These are phyloP conservation scores for Ophiostoma quercus DNA, from an alignment of 2,329 filamentous ascomycete species.

Conservation along the genomic window DNA sequence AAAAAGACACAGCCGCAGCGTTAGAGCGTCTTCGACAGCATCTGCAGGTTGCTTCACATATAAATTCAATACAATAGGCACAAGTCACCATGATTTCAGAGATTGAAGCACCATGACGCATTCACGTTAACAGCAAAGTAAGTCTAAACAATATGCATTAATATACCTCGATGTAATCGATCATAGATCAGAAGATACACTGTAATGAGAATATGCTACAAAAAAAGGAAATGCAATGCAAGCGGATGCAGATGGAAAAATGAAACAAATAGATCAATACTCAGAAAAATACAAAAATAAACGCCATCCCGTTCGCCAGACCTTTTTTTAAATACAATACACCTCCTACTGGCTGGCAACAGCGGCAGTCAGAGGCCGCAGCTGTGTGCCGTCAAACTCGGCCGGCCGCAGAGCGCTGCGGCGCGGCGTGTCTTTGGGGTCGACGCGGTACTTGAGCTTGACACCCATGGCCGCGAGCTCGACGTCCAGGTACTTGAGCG, in stretches of 20 bases:
- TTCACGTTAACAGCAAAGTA: background rate
- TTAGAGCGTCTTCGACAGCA: background rate
- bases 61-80: background rate
- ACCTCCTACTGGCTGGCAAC: constrained; percentile 14
- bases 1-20: background rate
- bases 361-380: constrained; percentile 16
- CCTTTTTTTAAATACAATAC: background rate
- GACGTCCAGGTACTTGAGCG: constrained; percentile 87
- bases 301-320: constrained; percentile 18
- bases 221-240: background rate
- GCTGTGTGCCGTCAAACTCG: constrained; percentile 24
- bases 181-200: background rate
- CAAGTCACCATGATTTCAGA: background rate
- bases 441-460: constrained; percentile 74
- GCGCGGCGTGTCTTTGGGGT: constrained; percentile 59
- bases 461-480: constrained; percentile 96
- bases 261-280: background rate
- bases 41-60: background rate
- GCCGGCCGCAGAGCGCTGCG: constrained; percentile 46
- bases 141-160: background rate
- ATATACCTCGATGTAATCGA: background rate
- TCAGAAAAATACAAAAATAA: background rate
- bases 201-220: background rate
- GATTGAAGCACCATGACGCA: background rate
- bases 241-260: background rate